These are phyloP conservation scores for Ogataea paradorogensis DNA, from an alignment of 805 yeast genomes.

Conservation along the genomic window DNA sequence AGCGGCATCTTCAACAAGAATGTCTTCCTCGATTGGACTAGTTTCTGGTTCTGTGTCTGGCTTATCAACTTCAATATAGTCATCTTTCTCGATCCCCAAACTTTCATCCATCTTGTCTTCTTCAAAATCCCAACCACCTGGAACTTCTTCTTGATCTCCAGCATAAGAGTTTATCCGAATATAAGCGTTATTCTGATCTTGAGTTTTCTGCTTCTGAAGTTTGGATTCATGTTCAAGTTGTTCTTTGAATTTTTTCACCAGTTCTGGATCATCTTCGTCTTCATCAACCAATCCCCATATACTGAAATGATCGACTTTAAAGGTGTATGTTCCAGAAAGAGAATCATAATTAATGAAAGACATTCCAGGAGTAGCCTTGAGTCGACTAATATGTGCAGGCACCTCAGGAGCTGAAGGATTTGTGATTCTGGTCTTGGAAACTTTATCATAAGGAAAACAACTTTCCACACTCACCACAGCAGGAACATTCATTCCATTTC, in stretches of 20 bases:
- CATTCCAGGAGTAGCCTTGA: slow-evolving; percentile 63
- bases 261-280: slow-evolving; percentile 51
- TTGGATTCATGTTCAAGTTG: slow-evolving; percentile 25
- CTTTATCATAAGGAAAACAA: slow-evolving; percentile 45
- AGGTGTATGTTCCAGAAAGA: slow-evolving; percentile 70
- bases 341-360: slow-evolving; percentile 80
- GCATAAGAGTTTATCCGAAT: slow-evolving; percentile 22
- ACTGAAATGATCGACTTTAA: slow-evolving; percentile 87
- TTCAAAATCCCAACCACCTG: slow-evolving; percentile 32
- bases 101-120: slow-evolving; percentile 11
- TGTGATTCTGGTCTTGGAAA: slow-evolving; percentile 24
- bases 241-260: slow-evolving; percentile 30
- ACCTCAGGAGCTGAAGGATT: slow-evolving; percentile 40
- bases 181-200: slow-evolving; percentile 18
- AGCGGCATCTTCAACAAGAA: slow-evolving; percentile 1
- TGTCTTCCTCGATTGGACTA: slow-evolving; percentile 15
- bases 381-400: slow-evolving; percentile 45
- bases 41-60: slow-evolving; percentile 15
- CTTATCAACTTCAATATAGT: slow-evolving; percentile 6
- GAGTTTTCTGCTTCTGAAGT: slow-evolving; percentile 19
- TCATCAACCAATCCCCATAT: slow-evolving; percentile 87
- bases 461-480: slow-evolving; percentile 68
- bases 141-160: slow-evolving; percentile 28
- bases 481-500: slow-evolving; percentile 72
- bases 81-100: slow-evolving; percentile 7